Base-by-base conservation (phyloP, 257 asterid species). In the Linaria vulgaris region DNA sequence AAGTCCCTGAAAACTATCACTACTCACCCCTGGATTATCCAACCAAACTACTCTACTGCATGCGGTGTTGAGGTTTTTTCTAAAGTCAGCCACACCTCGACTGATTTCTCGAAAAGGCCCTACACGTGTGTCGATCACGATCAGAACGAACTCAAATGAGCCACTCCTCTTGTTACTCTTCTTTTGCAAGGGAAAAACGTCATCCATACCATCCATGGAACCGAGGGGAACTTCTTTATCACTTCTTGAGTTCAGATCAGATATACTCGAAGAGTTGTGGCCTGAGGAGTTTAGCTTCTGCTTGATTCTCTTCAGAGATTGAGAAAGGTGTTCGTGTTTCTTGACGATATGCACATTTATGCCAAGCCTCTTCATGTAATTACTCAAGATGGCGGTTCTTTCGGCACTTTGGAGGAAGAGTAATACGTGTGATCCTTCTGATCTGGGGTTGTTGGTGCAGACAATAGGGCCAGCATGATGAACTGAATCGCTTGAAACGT, bases 11-110 rank as follows among this genome's bases (percentile, higher is more conserved):
- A 78, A 50, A 22, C 19, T 66, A 3, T 48, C 44, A 57, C 21
- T 37, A 17, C 30, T 41, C 25, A 30, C n/a, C 0, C 70, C 78
- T 12, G 82, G 72, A 38, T 69, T 69, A 56, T 82, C 85, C 13
- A 83, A 57, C 95, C 96, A 91, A 50, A 85, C 85, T 31, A 91
- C 73, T 34, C 68, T 76, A 14, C 31, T 74, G 8, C 67, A 74
- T 20, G n/a, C 53, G 7, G 64, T 73, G 15, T 46, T 47, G 0
- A 75, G 62, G 30, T 83, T 90, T 66, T 73, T 79, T 58, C 95
- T 76, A 22, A 85, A 88, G 25, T 88, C 91, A 13, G 78, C 85
- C 69, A 91, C 71, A 4, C 74, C 82, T 20, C 72, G 60, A 12
- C 72, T 71, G 56, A 86, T 69, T 43, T 83, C 83, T 7, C 61